Percentiles rank a stretch among this genome's conserved stretches.
Evolutionary conservation across 163 green algal species (phyloP).

Genomic region (Scenedesmus sp.): DNA sequence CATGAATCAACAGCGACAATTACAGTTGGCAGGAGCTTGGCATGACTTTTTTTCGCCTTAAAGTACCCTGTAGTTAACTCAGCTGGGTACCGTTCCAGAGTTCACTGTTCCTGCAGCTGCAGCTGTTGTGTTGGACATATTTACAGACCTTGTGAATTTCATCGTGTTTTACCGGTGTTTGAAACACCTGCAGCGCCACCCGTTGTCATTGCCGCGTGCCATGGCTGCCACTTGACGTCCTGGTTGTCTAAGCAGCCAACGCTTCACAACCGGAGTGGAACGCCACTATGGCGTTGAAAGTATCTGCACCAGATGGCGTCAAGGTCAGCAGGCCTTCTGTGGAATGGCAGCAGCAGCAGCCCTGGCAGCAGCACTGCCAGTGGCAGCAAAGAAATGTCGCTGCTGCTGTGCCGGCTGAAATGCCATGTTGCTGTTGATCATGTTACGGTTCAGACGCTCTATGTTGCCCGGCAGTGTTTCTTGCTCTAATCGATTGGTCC

Average conservation of each 20-base stretch:
- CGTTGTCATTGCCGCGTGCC: not conserved
- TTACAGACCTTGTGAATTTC: too few species aligned
- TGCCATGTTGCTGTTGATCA: not conserved
- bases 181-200: not conserved
- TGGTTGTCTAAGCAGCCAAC: not conserved
- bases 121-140: too few species aligned
- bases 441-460: not conserved
- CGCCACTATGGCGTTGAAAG: constrained; percentile 79
- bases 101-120: not conserved
- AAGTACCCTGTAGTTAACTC: too few species aligned
- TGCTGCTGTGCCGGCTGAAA: not conserved
- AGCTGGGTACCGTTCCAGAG: not conserved
- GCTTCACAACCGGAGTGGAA: not conserved
- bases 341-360: not conserved
- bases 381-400: not conserved
- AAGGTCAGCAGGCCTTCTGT: constrained; percentile 75
- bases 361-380: not conserved
- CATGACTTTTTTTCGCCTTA: too few species aligned
- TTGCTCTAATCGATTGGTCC: not conserved
- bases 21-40: too few species aligned
- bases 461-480: not conserved
- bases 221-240: not conserved
- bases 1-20: too few species aligned
- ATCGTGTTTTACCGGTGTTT: not conserved
- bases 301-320: constrained; percentile 87